Base-by-base conservation (phyloP, 2,329 filamentous ascomycete species). In the Chlorencoelia australis region DNA sequence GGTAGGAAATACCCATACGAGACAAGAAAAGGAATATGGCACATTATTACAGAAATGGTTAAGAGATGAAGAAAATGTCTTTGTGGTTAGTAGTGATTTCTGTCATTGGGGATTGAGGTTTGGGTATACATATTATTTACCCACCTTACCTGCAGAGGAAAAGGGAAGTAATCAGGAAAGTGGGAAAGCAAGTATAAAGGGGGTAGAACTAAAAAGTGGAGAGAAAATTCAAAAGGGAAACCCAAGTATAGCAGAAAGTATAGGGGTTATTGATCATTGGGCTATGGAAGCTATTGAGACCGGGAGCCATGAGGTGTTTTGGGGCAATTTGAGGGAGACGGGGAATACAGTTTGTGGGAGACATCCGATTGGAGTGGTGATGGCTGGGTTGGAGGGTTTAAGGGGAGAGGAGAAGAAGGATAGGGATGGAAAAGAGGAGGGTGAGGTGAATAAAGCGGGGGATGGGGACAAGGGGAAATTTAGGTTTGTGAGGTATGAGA, bases 61-160 rank as follows among this genome's bases (percentile, higher is more conserved):
- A 5, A 66, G 68, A 21, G 82, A 94, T 48, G 73, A 79, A 0
- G 64, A 70, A 9, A 93, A 84, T 42, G 76, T 80, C 2, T 95
- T 96, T 56, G 72, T 98, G 42, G 72, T 96, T 45, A 91, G 83
- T 58, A 94, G 87, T 1, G 91, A 98, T 58, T 98, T 98, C 58
- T 95, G 89, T 46, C 91, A 98, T 60, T 98, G 91, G 91, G 91
- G 91, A 8, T 50, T 67, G 0, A 71, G 85, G 32, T 98, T 95
- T 59, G 66, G 71, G 37, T 98, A 96, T 59, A 84, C 78, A 18
- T 81, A 81, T 41, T 94, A 95, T 58, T 70, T 76, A 21, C 64
- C 73, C 41, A 41, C 69, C 57, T 70, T 76, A 20, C 63, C 73
- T 41, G 41, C 70, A 11, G 16, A 25, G 20, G 31, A 39, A 16